Percentiles rank a stretch among this genome's conserved stretches.
Evolutionary conservation across 2,329 filamentous ascomycete genomes (phyloP).

Genomic region (Cadophora sp.): DNA sequence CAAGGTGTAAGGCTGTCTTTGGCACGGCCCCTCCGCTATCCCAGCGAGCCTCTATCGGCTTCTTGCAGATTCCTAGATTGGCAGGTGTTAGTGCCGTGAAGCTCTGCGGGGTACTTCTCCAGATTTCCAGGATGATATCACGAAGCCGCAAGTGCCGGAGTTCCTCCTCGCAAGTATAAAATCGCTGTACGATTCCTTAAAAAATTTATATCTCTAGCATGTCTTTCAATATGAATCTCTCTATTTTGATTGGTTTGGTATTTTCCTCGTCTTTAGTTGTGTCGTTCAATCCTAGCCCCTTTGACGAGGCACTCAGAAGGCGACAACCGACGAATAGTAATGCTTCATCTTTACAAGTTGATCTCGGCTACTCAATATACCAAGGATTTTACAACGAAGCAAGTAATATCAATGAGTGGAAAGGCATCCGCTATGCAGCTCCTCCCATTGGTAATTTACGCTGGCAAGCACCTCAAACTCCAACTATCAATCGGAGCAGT

Average conservation of each 20-base stretch:
- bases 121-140: background rate
- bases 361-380: conserved; percentile 26
- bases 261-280: background rate
- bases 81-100: background rate
- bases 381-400: conserved; percentile 18
- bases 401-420: conserved; percentile 16
- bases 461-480: conserved; percentile 27
- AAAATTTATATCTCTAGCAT: background rate
- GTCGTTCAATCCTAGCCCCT: conserved; percentile 17
- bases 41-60: too few species aligned
- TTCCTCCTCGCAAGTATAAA: background rate
- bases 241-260: background rate
- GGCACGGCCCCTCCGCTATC: too few species aligned
- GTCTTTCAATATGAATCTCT: background rate
- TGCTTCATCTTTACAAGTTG: conserved; percentile 17
- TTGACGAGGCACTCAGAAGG: conserved; percentile 7
- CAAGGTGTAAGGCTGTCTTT: too few species aligned
- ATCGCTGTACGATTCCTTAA: too few species aligned
- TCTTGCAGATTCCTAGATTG: background rate
- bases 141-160: background rate
- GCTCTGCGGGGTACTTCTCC: conserved; percentile 1
- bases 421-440: conserved; percentile 25
- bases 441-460: conserved; percentile 17
- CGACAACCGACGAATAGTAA: conserved; percentile 1
- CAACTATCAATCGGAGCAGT: conserved; percentile 9